Conservation (phyloP, 352 stramenopile species). For the Globisporangium middletonii region DNA sequence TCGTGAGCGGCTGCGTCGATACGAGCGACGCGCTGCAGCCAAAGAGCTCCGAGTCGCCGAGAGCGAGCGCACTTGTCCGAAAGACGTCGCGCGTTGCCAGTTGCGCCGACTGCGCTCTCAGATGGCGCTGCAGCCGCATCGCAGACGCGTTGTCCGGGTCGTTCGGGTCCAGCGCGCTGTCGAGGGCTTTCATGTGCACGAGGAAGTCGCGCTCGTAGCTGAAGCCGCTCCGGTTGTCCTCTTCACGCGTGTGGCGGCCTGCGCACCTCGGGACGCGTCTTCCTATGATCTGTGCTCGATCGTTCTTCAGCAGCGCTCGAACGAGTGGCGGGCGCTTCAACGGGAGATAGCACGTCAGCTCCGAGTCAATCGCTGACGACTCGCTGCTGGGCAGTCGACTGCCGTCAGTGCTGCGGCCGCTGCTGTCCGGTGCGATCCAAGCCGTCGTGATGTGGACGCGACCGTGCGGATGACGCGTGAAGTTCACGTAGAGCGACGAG, state of each 20-base stretch:
- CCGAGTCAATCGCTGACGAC: neutral
- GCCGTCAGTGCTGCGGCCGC: neutral
- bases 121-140: constrained; percentile 38
- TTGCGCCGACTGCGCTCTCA: constrained; percentile 25
- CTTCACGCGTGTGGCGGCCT: constrained; percentile 6
- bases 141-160: constrained; percentile 61
- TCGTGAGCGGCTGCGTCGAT: constrained; percentile 28
- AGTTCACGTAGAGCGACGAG: constrained; percentile 31
- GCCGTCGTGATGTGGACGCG: constrained; percentile 33
- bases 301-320: constrained; percentile 3
- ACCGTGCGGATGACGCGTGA: constrained; percentile 37
- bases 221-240: constrained; percentile 25
- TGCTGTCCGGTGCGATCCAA: constrained; percentile 25
- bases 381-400: neutral
- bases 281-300: constrained; percentile 5
- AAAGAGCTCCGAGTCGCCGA: constrained; percentile 2
- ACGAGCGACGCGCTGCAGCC: neutral
- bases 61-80: constrained; percentile 21
- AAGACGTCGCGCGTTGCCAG: constrained; percentile 39
- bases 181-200: constrained; percentile 29
- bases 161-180: constrained; percentile 56
- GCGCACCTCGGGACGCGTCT: neutral
- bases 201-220: constrained; percentile 64
- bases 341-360: constrained; percentile 3
- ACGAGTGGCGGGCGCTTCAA: constrained; percentile 11